Percentiles rank a stretch among this genome's conserved stretches.
phyloP scores from a whole-genome alignment of 768 basidiomycete species.

The Mycena belliarum region DNA sequence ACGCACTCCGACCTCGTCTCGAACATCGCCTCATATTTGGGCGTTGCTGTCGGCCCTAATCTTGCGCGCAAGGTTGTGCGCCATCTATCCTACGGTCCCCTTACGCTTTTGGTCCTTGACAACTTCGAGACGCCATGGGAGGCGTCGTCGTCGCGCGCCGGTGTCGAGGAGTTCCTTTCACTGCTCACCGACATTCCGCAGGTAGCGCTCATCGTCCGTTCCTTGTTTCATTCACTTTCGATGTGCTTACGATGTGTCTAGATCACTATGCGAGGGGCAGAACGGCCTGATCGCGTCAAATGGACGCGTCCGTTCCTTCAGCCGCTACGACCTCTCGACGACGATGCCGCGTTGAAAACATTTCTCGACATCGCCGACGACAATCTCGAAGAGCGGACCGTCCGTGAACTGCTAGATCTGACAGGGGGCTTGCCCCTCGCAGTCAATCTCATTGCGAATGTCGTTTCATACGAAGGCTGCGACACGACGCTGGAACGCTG shows the following conservation, averaged over 20 bases:
- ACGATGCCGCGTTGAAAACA: background rate
- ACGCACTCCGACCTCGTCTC: background rate
- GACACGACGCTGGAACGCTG: background rate
- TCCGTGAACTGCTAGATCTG: background rate
- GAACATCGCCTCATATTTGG: background rate
- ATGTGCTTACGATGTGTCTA: background rate
- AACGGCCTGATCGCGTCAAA: background rate
- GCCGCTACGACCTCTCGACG: background rate
- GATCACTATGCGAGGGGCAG: constrained; percentile 9
- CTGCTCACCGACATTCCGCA: background rate
- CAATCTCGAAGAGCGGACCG: background rate
- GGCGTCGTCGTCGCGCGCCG: background rate
- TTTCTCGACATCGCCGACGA: constrained; percentile 4
- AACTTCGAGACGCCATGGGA: constrained; percentile 13
- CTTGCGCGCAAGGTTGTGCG: background rate
- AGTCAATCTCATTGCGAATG: background rate
- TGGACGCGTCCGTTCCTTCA: constrained; percentile 5
- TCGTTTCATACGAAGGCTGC: background rate
- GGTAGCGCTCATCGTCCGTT: background rate
- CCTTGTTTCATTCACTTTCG: background rate
- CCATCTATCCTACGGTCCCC: background rate
- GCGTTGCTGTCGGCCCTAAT: background rate
- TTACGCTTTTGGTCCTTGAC: background rate
- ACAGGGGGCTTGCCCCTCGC: background rate
- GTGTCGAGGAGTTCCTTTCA: constrained; percentile 1